Base-by-base conservation (phyloP, 192 early-diverging fungal species). In the Coemansia sp. region DNA sequence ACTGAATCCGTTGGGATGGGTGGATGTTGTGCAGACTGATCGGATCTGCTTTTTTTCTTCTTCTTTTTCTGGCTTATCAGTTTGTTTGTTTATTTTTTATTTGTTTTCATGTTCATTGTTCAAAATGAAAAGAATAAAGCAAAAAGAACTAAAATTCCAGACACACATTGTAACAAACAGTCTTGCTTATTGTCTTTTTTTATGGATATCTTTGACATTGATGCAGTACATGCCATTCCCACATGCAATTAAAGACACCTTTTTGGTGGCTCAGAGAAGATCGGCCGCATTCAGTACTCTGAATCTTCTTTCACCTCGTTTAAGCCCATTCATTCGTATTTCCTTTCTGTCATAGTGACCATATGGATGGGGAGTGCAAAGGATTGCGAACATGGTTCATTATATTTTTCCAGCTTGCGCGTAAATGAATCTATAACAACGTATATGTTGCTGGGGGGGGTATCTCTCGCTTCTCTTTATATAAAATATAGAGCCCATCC, bases 361-460 rank as follows among this genome's bases (percentile, higher is more conserved):
- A 16, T 42, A 8, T 42, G 4, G 10, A 47, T 4, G 12, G 7
- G 3, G 41, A 42, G 46, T 9, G 46, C 46, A 51, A 51, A 51
- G 49, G 49, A 51, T 51, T 51, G 49, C 18, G 49, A 51, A 51
- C 19, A 51, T 21, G 49, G n/a, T n/a, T n/a, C n/a, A n/a, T n/a
- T 10, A 5, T 21, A 5, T 21, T 51, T 4, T 10, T 3, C 19
- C 5, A 6, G 22, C 11, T 6, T 6, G 41, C 7, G 11, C 7
- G 49, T 10, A 51, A 16, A 16, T 47, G 46, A 10, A 10, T 47
- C 7, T 51, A 21, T 51, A 21, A 51, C 49, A 21, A 48, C 46
- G n/a, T 48, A 48, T 48, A 16, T 16, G 15, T 48, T 15, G 6
- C n/a, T 48, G 6, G 15, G 13, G n/a, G n/a, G n/a, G n/a, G n/a